phyloP scores from a whole-genome alignment of 805 yeast genomes.

The Wickerhamomyces rabaulensis region DNA sequence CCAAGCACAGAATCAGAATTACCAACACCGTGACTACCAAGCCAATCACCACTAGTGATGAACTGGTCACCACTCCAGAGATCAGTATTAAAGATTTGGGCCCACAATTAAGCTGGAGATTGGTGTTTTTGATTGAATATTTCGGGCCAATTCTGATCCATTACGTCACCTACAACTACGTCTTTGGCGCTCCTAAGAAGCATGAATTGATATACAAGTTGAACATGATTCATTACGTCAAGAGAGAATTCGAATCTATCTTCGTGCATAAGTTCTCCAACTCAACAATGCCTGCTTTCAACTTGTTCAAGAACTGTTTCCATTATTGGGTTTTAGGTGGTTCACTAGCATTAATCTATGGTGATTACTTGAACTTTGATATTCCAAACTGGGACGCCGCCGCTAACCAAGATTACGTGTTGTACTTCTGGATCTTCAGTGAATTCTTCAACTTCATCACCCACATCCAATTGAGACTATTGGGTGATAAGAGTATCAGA shows the following conservation, averaged over 20 bases:
- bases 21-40: slow-evolving; percentile 23
- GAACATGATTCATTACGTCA: slow-evolving; percentile 70
- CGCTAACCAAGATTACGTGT: slow-evolving; percentile 26
- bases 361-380: slow-evolving; percentile 55
- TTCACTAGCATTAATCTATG: slow-evolving; percentile 43
- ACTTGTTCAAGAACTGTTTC: slow-evolving; percentile 80
- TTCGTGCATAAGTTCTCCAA: slow-evolving; percentile 81
- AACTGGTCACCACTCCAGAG: slow-evolving; percentile 17
- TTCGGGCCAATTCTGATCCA: slow-evolving; percentile 85
- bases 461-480: slow-evolving; percentile 60
- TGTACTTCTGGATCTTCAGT: slow-evolving; percentile 32
- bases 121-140: slow-evolving; percentile 86
- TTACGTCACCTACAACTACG: slow-evolving; percentile 51
- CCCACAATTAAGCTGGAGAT: slow-evolving; percentile 87
- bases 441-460: slow-evolving; percentile 71
- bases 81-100: slow-evolving; percentile 85
- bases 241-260: slow-evolving; percentile 85
- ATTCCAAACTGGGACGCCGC: slow-evolving; percentile 48
- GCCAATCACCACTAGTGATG: slow-evolving; percentile 11
- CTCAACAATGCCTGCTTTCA: slow-evolving; percentile 88
- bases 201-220: slow-evolving; percentile 33
- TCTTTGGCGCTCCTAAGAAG: slow-evolving; percentile 18
- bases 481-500: slow-evolving; percentile 32
- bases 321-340: slow-evolving; percentile 96
- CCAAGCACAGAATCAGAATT: slow-evolving; percentile 51